phyloP scores from a whole-genome alignment of 2,329 filamentous ascomycete species.

The Beauveria sp. region DNA sequence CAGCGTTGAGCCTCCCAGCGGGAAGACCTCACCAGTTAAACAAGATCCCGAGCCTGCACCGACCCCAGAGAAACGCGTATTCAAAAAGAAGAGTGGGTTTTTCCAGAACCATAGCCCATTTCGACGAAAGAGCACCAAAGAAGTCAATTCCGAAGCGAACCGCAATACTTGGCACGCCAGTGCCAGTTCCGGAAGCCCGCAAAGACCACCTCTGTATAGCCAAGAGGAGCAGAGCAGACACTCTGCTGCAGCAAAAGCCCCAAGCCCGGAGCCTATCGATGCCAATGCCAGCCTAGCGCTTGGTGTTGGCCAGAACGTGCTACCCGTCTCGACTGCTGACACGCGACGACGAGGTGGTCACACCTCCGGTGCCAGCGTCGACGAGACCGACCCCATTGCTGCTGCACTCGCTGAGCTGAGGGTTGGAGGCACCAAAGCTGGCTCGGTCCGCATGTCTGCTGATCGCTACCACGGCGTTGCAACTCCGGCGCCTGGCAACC shows the following conservation, averaged over 20 bases:
- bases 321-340: conserved; percentile 79
- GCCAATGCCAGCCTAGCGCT: conserved; percentile 87
- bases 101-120: conserved; percentile 93
- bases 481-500: conserved; percentile 59
- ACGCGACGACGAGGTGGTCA: conserved; percentile 32
- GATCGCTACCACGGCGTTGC: conserved; percentile 92
- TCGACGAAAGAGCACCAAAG: conserved; percentile 82
- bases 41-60: conserved; percentile 40
- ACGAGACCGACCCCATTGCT: conserved; percentile 81
- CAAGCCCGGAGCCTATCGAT: conserved; percentile 79
- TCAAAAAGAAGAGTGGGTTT: conserved; percentile 72
- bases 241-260: conserved; percentile 30
- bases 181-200: conserved; percentile 23
- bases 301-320: conserved; percentile 93
- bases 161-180: conserved; percentile 54
- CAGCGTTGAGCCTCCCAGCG: conserved; percentile 71
- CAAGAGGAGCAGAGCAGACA: conserved; percentile 23
- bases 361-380: conserved; percentile 32
- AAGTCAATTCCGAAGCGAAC: conserved; percentile 38
- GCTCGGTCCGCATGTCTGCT: conserved; percentile 78
- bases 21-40: conserved; percentile 68
- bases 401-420: conserved; percentile 88
- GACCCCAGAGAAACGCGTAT: conserved; percentile 57
- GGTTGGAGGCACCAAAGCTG: conserved; percentile 68
- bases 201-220: conserved; percentile 33